phyloP scores from a whole-genome alignment of 768 basidiomycete species.

The Naganishia vishniacii region DNA sequence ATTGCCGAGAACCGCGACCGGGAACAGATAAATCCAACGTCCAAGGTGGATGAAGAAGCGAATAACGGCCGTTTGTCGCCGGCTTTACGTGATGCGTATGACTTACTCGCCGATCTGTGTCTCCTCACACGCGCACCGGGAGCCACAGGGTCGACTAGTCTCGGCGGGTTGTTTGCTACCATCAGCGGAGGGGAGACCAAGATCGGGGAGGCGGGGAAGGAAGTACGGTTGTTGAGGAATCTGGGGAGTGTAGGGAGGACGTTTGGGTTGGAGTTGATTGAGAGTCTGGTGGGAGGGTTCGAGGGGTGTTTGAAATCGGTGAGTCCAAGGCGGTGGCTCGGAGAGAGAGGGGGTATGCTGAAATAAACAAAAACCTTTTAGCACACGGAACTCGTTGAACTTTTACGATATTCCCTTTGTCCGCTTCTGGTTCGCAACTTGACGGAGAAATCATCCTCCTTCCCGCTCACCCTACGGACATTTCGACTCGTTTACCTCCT shows the following conservation, averaged over 20 bases:
- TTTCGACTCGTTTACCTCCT: slow-evolving; percentile 90
- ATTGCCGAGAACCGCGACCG: background rate
- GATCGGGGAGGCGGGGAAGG: slow-evolving; percentile 26
- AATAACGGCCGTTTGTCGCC: slow-evolving; percentile 56
- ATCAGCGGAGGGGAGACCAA: background rate
- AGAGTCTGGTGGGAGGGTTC: slow-evolving; percentile 71
- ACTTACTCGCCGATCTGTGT: slow-evolving; percentile 87
- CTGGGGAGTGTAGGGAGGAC: slow-evolving; percentile 80
- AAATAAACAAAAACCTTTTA: slow-evolving; percentile 39
- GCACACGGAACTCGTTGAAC: slow-evolving; percentile 75
- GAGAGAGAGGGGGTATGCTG: background rate
- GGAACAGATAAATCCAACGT: too few species aligned
- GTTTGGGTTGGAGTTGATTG: slow-evolving; percentile 92
- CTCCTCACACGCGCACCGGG: slow-evolving; percentile 61
- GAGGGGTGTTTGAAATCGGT: slow-evolving; percentile 57
- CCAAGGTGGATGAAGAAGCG: too few species aligned
- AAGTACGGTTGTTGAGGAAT: slow-evolving; percentile 21
- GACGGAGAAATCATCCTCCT: slow-evolving; percentile 64
- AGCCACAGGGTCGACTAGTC: slow-evolving; percentile 37
- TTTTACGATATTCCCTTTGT: slow-evolving; percentile 84
- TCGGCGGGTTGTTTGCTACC: slow-evolving; percentile 21
- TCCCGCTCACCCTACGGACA: slow-evolving; percentile 82
- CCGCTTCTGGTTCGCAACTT: slow-evolving; percentile 80
- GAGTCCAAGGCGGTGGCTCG: slow-evolving; percentile 26
- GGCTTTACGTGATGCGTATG: slow-evolving; percentile 79